Base-by-base conservation (phyloP, 257 asterid genomes). In the Solanum commersonii region DNA sequence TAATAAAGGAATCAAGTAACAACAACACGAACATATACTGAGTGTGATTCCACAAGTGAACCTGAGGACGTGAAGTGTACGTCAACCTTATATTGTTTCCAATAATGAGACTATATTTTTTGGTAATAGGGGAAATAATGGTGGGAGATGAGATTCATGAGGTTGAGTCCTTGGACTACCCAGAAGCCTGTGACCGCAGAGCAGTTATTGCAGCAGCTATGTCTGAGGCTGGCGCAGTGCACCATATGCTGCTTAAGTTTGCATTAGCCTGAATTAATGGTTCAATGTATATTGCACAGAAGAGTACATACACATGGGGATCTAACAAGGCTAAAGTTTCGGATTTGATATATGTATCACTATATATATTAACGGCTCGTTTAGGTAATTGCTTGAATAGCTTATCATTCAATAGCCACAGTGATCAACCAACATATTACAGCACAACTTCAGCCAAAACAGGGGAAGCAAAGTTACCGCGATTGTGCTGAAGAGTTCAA, bases 151-250 rank as follows among this genome's bases (percentile, higher is more conserved):
- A 60, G 14, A 23, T 60, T 60, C 25, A 23, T 60, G 70, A 60
- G 70, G 70, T 1, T 60, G 15, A 23, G 15, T 60, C 70, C 14
- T 60, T 60, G 1, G 70, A 60, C 70, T 60, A 60, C 6, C 6
- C 70, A 60, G 29, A 60, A 60, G 1, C 3, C 29, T 9, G 12
- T 22, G 68, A 22, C 67, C 67, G 35, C 11, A 10, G 72, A 27
- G 65, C 76, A 14, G 60, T 29, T 31, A 87, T 93, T 3, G 93
- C 90, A 9, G 93, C 92, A 3, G 94, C 89, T 11, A 71, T 90
- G 88, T 73, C 83, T 13, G 89, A 79, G 89, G 88, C 88, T 15
- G 84, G 87, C 52, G 90, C 91, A 4, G 76, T 79, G 70, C 2
- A 12, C 65, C 65, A 0, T 6, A 56, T 8, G 65, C 65, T 56